Conservation (phyloP, 1,139 yeast species). For the Geotrichum aggregatum region DNA sequence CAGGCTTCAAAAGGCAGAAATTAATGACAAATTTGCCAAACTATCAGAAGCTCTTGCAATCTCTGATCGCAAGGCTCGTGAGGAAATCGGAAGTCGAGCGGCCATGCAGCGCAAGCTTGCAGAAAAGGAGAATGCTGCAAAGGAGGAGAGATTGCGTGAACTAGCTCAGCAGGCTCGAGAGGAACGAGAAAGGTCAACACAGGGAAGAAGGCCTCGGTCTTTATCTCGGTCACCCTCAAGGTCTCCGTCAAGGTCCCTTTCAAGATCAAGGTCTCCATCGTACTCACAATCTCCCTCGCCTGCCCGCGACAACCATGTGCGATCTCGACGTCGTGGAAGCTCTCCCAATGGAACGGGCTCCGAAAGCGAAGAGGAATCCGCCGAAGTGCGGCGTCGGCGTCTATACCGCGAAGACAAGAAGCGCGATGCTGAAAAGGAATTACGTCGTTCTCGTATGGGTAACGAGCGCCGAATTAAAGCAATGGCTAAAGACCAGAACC, state of each 20-base stretch:
- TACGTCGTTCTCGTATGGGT: constrained; percentile 45
- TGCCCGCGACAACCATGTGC: neutral
- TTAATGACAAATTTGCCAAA: constrained; percentile 60
- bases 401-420: constrained; percentile 45
- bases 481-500: constrained; percentile 45
- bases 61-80: constrained; percentile 73
- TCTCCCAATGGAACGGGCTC: constrained; percentile 16
- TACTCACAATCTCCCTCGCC: neutral
- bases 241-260: constrained; percentile 1
- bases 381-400: constrained; percentile 40
- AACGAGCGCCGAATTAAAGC: constrained; percentile 45
- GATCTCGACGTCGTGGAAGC: neutral
- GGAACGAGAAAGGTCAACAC: constrained; percentile 28
- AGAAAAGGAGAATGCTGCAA: constrained; percentile 52
- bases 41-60: constrained; percentile 67
- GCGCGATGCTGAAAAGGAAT: constrained; percentile 46
- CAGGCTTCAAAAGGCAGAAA: constrained; percentile 37
- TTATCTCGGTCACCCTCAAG: constrained; percentile 13
- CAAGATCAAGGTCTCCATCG: neutral
- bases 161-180: constrained; percentile 58
- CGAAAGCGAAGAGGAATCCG: constrained; percentile 19
- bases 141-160: constrained; percentile 55
- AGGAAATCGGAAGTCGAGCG: constrained; percentile 60
- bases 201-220: neutral
- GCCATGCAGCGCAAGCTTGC: constrained; percentile 53